Evolutionary conservation across 257 asterid species (phyloP).

Genomic region (Haberlea rhodopensis): DNA sequence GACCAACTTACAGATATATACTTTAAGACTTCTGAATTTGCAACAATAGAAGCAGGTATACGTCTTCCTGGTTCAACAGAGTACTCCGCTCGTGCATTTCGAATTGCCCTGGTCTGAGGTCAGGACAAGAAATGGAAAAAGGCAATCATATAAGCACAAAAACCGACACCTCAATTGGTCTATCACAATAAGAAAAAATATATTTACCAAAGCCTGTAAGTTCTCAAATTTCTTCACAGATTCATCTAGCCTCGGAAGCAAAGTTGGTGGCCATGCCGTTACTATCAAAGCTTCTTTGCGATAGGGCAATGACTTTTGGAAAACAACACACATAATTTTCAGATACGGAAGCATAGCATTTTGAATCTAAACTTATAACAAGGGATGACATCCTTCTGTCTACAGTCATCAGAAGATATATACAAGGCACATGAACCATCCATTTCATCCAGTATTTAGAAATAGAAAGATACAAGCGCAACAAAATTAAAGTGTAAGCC

Average conservation of each 20-base stretch:
- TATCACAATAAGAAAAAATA: conserved; percentile 2
- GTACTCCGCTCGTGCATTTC: conserved; percentile 96
- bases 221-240: conserved; percentile 79
- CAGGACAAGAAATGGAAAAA: conserved; percentile 24
- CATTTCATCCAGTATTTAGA: neutral
- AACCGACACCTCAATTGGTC: conserved; percentile 10
- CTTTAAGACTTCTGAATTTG: conserved; percentile 74
- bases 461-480: neutral
- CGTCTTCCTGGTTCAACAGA: conserved; percentile 93
- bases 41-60: conserved; percentile 80
- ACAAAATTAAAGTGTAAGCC: neutral
- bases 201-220: conserved; percentile 79
- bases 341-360: conserved; percentile 8
- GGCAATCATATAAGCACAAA: conserved; percentile 17
- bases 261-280: conserved; percentile 78
- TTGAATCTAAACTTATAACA: neutral
- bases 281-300: conserved; percentile 78
- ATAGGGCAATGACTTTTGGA: conserved; percentile 68
- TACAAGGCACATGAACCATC: neutral
- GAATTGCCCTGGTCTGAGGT: conserved; percentile 80
- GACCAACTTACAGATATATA: conserved; percentile 71
- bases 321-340: conserved; percentile 1
- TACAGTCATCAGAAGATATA: neutral
- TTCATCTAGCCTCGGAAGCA: conserved; percentile 72
- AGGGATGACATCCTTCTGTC: neutral